phyloP scores from a whole-genome alignment of 2,329 filamentous ascomycete genomes.

The Metarhizium brunneum region DNA sequence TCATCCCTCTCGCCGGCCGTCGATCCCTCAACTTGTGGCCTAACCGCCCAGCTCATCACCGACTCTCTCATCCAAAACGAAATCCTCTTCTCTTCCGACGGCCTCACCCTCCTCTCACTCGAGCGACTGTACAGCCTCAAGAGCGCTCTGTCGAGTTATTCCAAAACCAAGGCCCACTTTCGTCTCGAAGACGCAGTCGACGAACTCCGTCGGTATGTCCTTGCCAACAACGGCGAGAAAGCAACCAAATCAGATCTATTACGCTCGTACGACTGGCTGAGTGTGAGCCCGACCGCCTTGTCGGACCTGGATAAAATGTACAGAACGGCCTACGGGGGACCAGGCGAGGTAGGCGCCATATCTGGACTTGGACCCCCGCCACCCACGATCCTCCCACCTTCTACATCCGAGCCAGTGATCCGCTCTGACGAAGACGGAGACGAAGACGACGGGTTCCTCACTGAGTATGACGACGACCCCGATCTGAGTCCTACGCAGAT shows the following conservation, averaged over 20 bases:
- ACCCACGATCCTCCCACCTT: conserved; percentile 1
- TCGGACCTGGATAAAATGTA: conserved; percentile 48
- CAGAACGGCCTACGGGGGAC: conserved; percentile 44
- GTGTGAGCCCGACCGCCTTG: conserved; percentile 39
- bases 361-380: conserved; percentile 24
- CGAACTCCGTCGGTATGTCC: conserved; percentile 49
- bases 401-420: conserved; percentile 11
- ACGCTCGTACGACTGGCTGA: conserved; percentile 48
- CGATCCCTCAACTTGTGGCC: conserved; percentile 31
- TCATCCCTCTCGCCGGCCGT: conserved; percentile 35
- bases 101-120: conserved; percentile 49
- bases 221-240: conserved; percentile 41
- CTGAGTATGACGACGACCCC: conserved; percentile 13
- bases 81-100: conserved; percentile 49
- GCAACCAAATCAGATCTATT: conserved; percentile 42
- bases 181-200: conserved; percentile 53
- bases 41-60: conserved; percentile 43
- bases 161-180: conserved; percentile 31
- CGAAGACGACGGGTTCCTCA: conserved; percentile 8
- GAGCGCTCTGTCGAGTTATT: conserved; percentile 47
- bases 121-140: conserved; percentile 59
- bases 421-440: conserved; percentile 2
- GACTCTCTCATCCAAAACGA: conserved; percentile 52
- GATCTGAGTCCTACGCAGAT: conserved; percentile 9
- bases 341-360: conserved; percentile 35